Evolutionary conservation across 2,329 filamentous ascomycete species (phyloP).

Genomic region (Aureobasidium sp.): DNA sequence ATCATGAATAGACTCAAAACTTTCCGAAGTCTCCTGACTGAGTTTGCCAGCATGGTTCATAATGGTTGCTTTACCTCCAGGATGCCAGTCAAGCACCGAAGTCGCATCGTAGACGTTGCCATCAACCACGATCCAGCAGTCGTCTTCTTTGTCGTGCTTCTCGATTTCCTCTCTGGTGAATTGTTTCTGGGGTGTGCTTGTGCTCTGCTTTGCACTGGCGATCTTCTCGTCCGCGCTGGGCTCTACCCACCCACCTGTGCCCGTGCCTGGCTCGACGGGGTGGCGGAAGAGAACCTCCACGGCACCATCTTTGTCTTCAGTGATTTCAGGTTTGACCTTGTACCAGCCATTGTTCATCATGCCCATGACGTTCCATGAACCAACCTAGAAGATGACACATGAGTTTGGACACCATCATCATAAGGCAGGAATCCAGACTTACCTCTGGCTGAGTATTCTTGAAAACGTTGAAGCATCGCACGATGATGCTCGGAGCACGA

Average conservation of each 20-base stretch:
- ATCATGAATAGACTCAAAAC: slow-evolving; percentile 45
- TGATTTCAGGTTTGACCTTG: slow-evolving; percentile 33
- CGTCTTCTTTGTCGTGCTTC: slow-evolving; percentile 39
- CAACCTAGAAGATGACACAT: background rate
- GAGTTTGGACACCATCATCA: background rate
- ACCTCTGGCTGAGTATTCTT: slow-evolving; percentile 43
- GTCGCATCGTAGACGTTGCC: slow-evolving; percentile 45
- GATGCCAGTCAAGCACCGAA: slow-evolving; percentile 40
- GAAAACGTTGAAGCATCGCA: slow-evolving; percentile 41
- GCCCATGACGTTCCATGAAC: slow-evolving; percentile 42
- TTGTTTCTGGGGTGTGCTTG: slow-evolving; percentile 39
- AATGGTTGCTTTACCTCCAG: slow-evolving; percentile 41
- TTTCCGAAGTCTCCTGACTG: slow-evolving; percentile 40
- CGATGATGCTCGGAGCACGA: slow-evolving; percentile 34
- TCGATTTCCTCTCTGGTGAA: slow-evolving; percentile 47
- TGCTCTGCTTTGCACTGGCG: slow-evolving; percentile 36
- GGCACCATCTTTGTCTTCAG: slow-evolving; percentile 24
- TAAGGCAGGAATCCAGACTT: too few relatives aligned
- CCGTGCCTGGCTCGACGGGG: slow-evolving; percentile 33
- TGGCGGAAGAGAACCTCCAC: slow-evolving; percentile 36
- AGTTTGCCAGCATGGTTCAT: slow-evolving; percentile 43
- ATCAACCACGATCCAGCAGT: slow-evolving; percentile 48
- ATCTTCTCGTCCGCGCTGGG: slow-evolving; percentile 38
- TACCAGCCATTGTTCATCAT: slow-evolving; percentile 51
- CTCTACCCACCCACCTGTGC: slow-evolving; percentile 43